These are phyloP conservation scores for Nectriaceae sp. DNA, from an alignment of 2,329 filamentous ascomycete genomes.

Conservation along the genomic window DNA sequence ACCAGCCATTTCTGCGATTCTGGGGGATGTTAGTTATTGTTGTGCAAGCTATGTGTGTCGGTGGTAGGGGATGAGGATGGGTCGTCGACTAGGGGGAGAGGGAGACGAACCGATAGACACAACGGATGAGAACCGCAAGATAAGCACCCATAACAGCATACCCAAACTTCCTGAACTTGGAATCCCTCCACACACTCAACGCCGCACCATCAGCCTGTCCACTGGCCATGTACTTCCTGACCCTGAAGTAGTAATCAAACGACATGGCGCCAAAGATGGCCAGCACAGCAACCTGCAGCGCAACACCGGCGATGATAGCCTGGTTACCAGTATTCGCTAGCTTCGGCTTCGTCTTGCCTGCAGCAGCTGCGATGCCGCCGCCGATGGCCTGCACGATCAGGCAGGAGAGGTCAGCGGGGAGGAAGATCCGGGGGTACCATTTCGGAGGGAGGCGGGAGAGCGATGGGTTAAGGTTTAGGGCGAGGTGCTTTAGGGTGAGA, in stretches of 20 bases:
- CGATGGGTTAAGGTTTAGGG: conserved; percentile 48
- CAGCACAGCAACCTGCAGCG: conserved; percentile 54
- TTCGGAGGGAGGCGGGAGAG: conserved; percentile 53
- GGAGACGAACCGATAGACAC: conserved; percentile 52
- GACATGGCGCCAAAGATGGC: conserved; percentile 45
- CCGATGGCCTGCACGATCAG: conserved; percentile 61
- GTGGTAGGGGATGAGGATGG: too few relatives aligned
- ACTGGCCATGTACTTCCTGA: conserved; percentile 39
- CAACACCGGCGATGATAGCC: conserved; percentile 56
- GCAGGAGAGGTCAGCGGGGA: conserved; percentile 60
- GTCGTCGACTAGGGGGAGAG: background rate
- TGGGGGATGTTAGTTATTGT: conserved; percentile 28
- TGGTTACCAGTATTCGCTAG: conserved; percentile 50
- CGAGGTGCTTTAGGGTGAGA: conserved; percentile 63
- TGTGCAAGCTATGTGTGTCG: too few relatives aligned
- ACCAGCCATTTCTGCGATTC: conserved; percentile 64
- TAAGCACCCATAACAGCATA: conserved; percentile 49
- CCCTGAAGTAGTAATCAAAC: conserved; percentile 48
- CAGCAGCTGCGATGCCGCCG: conserved; percentile 55
- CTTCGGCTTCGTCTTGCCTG: conserved; percentile 38
- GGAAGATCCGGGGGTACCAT: conserved; percentile 59
- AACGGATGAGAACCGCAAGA: conserved; percentile 48
- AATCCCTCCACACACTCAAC: conserved; percentile 43
- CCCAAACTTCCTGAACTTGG: conserved; percentile 46
- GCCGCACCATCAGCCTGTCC: conserved; percentile 32